Base-by-base conservation (phyloP, 163 green algal genomes). In the Prototheca cutis region DNA sequence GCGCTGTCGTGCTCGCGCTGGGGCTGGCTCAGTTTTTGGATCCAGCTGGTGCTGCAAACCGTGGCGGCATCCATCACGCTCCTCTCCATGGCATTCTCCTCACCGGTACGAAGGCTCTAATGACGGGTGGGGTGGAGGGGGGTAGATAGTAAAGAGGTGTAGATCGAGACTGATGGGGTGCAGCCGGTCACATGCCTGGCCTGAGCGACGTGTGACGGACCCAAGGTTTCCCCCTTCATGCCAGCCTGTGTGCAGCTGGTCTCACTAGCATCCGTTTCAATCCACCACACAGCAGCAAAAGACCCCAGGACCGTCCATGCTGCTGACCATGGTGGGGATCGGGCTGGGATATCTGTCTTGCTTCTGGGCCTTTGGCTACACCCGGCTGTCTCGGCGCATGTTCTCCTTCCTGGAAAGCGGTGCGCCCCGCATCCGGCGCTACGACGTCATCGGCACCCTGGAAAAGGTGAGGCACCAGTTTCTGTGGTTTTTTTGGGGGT, bases 21-120 rank as follows among this genome's bases (percentile, higher is more conserved):
- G 52, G 87, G 88, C 19, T 95, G 88, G 88, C 68, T 91, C 28
- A 80, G 74, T 58, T 95, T 95, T 62, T 95, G 88, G 88, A 71
- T 79, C 21, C 88, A 95, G 77, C 74, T 95, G 18, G 79, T 79
- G 2, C 73, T 96, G 29, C 89, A 73, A 25, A 76, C 87, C 3
- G 80, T 93, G 8, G 89, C 84, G 6, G 79, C 74, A 4, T 73
- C 88, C 57, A 93, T 96, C 25, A 62, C 94, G 29, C 72, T 95
- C 13, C 95, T 96, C 74, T 91, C 82, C 31, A 81, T 95, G 1
- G 87, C 87, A 15, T 96, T 96, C 74, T 95, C 88, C 2, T 85
- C 84, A 2, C 78, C 87, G 76, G 85, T 86, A 33, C 19, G 53
- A 5, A 1, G 36, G 15, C 8, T 10, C 6, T 48, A 8, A 25